Evolutionary conservation across 2,329 filamentous ascomycete species (phyloP).

Genomic region (Aureobasidium pullulans): DNA sequence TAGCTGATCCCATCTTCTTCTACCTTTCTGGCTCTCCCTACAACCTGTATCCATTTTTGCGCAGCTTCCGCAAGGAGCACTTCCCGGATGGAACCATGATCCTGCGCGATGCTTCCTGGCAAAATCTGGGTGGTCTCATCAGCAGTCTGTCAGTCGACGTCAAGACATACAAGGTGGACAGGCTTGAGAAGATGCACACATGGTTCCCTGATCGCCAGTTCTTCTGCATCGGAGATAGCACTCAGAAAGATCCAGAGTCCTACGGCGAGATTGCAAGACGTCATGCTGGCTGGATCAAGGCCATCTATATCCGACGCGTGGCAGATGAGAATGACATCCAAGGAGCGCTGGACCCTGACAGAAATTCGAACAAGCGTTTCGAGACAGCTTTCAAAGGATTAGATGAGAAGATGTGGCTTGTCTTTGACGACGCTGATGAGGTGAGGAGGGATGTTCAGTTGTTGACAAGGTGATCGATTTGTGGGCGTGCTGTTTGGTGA

Average conservation of each 20-base stretch:
- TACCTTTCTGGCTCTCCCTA: slow-evolving; percentile 93
- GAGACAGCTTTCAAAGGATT: slow-evolving; percentile 73
- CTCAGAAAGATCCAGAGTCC: slow-evolving; percentile 82
- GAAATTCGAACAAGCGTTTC: slow-evolving; percentile 61
- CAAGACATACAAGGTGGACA: slow-evolving; percentile 75
- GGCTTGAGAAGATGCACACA: slow-evolving; percentile 66
- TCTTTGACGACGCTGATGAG: slow-evolving; percentile 73
- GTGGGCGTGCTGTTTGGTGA: not conserved
- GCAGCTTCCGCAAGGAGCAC: slow-evolving; percentile 59
- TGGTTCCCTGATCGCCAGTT: slow-evolving; percentile 76
- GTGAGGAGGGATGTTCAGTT: slow-evolving; percentile 33
- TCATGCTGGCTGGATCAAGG: slow-evolving; percentile 67
- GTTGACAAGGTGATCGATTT: not conserved
- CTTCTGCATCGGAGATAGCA: slow-evolving; percentile 83
- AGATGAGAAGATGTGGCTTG: slow-evolving; percentile 64
- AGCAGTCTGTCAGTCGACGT: slow-evolving; percentile 73
- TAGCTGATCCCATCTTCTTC: slow-evolving; percentile 68
- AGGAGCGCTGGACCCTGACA: slow-evolving; percentile 67
- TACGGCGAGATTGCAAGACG: slow-evolving; percentile 71
- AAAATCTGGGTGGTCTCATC: slow-evolving; percentile 73
- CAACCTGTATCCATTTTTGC: slow-evolving; percentile 85
- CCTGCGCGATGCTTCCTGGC: slow-evolving; percentile 78
- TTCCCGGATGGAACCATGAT: slow-evolving; percentile 76
- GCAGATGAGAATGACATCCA: slow-evolving; percentile 53
- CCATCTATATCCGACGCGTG: slow-evolving; percentile 81